Percentiles rank a stretch among this genome's conserved stretches.
Evolutionary conservation across 306 rosid species (phyloP).

Genomic region (Macrotyloma uniflorum): DNA sequence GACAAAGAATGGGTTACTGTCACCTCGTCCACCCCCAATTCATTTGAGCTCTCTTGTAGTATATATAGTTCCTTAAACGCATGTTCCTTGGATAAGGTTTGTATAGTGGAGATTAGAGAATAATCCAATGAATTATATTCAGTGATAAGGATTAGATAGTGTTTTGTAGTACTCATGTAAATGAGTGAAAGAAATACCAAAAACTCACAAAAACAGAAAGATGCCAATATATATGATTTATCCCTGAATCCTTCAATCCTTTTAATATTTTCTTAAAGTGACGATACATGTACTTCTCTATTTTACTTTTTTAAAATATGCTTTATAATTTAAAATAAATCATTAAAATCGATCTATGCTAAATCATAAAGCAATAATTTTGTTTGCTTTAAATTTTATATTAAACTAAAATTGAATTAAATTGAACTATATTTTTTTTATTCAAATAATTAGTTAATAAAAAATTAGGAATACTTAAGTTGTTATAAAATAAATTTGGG

Average conservation of each 20-base stretch:
- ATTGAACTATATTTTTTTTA: no score
- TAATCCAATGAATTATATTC: conserved; percentile 30
- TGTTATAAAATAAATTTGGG: no score
- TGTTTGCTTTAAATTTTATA: no score
- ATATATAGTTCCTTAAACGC: conserved; percentile 65
- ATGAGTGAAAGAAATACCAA: not conserved
- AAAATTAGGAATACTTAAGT: no score
- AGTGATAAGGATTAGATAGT: conserved; percentile 13
- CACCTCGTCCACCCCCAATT: conserved; percentile 65
- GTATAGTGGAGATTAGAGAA: conserved; percentile 61
- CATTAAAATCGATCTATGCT: no score
- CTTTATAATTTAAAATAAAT: no score
- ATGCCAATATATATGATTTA: not conserved
- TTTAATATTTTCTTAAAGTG: not conserved
- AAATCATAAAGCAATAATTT: no score
- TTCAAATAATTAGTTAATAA: no score
- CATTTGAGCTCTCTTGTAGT: conserved; percentile 67
- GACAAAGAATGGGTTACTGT: conserved; percentile 85
- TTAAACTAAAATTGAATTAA: no score
- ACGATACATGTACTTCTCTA: no score
- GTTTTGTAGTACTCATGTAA: conserved; percentile 15
- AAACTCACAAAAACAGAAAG: not conserved
- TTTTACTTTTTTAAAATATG: no score
- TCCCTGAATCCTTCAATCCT: not conserved
- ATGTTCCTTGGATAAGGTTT: conserved; percentile 64